phyloP scores from a whole-genome alignment of 2,329 filamentous ascomycete genomes.

The Xylaria sp. region DNA sequence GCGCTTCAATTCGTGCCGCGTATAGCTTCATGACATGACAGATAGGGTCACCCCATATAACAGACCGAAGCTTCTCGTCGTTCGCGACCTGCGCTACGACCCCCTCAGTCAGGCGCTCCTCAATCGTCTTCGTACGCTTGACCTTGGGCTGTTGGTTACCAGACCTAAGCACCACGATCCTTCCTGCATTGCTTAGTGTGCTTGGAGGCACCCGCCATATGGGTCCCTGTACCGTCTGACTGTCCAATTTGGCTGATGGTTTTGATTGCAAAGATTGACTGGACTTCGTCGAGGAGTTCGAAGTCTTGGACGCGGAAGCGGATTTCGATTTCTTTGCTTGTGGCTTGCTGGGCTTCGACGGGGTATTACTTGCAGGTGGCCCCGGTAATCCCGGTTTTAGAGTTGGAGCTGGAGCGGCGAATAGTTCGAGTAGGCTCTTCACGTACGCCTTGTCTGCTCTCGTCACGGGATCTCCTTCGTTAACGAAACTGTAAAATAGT shows the following conservation, averaged over 20 bases:
- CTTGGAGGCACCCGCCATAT: slow-evolving; percentile 73
- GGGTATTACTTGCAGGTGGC: slow-evolving; percentile 28
- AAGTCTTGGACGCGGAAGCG: slow-evolving; percentile 41
- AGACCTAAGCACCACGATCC: slow-evolving; percentile 73
- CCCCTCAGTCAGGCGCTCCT: slow-evolving; percentile 64
- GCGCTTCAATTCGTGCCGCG: slow-evolving; percentile 72
- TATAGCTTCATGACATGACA: slow-evolving; percentile 86
- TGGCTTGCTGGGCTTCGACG: slow-evolving; percentile 37
- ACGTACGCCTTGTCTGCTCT: slow-evolving; percentile 82
- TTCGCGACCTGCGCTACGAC: slow-evolving; percentile 75
- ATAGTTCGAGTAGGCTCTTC: slow-evolving; percentile 75
- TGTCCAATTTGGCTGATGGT: slow-evolving; percentile 30
- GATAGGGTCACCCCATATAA: slow-evolving; percentile 84
- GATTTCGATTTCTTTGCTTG: slow-evolving; percentile 47
- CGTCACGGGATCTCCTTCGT: slow-evolving; percentile 85
- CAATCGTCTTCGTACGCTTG: slow-evolving; percentile 59
- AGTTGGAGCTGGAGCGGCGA: slow-evolving; percentile 66
- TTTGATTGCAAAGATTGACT: slow-evolving; percentile 33
- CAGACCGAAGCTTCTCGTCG: slow-evolving; percentile 73
- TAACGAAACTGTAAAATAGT: slow-evolving; percentile 82
- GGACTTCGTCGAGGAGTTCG: slow-evolving; percentile 44
- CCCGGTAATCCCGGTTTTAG: slow-evolving; percentile 12
- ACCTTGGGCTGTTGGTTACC: slow-evolving; percentile 52
- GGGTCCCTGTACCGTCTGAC: slow-evolving; percentile 48
- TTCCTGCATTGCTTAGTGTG: slow-evolving; percentile 75